Base-by-base conservation (phyloP, 2,329 filamentous ascomycete genomes). In the Fusarium udum region DNA sequence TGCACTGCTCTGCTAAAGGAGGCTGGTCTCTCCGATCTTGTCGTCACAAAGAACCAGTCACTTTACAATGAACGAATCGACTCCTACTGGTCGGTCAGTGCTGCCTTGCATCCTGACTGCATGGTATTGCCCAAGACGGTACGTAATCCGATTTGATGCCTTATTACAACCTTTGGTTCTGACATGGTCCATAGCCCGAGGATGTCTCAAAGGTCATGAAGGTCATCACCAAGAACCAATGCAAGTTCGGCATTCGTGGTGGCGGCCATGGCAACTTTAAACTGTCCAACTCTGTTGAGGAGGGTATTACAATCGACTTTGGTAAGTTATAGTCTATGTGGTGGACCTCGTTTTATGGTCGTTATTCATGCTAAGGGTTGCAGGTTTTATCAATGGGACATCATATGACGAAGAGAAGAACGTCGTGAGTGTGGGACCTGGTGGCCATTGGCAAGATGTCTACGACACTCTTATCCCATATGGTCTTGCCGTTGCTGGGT, bases 271-370 rank as follows among this genome's bases (percentile, higher is more conserved):
- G 77, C 32, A 73, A 77, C 31, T 80, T 79, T 55, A 66, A 78
- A 2, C 71, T 81, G 7, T 75, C 80, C 61, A 83, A 83, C 76
- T 81, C 80, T 56, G 67, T 84, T 16, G 69, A 80, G 14, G 77
- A 79, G 24, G 83, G 83, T 4, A 77, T 84, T 14, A 82, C 82
- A 4, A 77, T 84, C 28, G 83, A 84, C 67, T 77, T 84, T 45
- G 76, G 79, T 75, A 67, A 46, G 71, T 14, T 9, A 26, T 22
- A 28, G 15, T 26, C 26, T 26, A 26, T 26, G 6, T 14, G 24
- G 3, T 7, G 22, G 42, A 20, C 12, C 8, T 40, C 26, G 15
- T 31, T 4, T 1, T 24, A 4, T 31, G 3, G 3, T 7, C 12
- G 4, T 24, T 18, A 20, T 11, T 11, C 15, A n/a, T 53, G 26